Base-by-base conservation (phyloP, 2,329 filamentous ascomycete genomes). In the Emericellopsis atlantica region DNA sequence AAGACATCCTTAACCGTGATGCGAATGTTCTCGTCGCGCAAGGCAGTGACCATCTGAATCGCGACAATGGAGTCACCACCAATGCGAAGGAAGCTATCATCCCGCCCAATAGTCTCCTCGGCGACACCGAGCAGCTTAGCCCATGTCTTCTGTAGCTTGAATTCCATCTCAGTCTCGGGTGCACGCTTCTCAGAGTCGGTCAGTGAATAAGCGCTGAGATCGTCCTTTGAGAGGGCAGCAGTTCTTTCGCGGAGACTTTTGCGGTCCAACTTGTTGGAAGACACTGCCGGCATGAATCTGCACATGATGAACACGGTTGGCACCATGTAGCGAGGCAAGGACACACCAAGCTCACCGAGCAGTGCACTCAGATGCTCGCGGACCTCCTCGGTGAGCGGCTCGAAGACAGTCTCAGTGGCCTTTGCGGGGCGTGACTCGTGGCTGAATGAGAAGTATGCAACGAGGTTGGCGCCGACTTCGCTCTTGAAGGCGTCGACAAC, bases 61-160 rank as follows among this genome's bases (percentile, higher is more conserved):
- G 45, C 43, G n/a, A 22, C 36, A 31, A 47, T 47, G 10, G 45
- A 47, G 70, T 76, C 12, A 47, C 40, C 1, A 65, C 63, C 0
- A 64, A 39, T 21, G 9, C 15, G 24, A 18, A 43, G n/a, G 36
- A 43, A 39, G 22, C 14, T 34, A 18, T 39, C 36, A 32, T 43
- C n/a, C 26, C 24, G 24, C 18, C 41, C 31, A 29, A 42, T 23
- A 9, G 8, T 18, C 11, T 35, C 21, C 14, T 16, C 21, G 4
- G n/a, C 15, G 6, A 21, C 18, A n/a, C 24, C 18, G n/a, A 40
- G 33, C 14, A 40, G 10, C 11, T 40, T 9, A 21, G 39, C 39
- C 39, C 39, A 40, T 11, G 36, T 9, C 9, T 40, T 32, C 6
- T 31, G 32, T 10, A 40, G 18, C 32, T 21, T 23, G 16, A 36